A percentile compares a stretch with the other conserved stretches of the same genome.
Conservation (phyloP, 2,329 filamentous ascomycete genomes). For the Aspergillus brasiliensis region DNA sequence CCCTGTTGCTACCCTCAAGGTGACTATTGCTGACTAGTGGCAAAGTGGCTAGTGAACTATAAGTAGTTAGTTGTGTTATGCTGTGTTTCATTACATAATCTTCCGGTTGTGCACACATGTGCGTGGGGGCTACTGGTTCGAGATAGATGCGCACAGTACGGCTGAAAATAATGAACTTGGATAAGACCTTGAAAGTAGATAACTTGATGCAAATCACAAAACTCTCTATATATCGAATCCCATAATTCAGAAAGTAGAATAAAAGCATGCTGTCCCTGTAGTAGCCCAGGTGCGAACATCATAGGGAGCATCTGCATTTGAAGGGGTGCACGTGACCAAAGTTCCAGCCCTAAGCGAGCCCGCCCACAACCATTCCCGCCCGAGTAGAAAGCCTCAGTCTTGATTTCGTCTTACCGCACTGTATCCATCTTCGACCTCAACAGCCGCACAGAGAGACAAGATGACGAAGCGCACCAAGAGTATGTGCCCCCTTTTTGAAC, state of each 20-base stretch:
- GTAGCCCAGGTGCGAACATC: background rate
- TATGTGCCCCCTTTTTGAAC: conserved; percentile 33
- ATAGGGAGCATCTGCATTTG: background rate
- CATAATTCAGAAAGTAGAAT: too few relatives aligned
- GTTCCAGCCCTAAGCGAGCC: conserved; percentile 43
- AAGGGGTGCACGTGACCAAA: conserved; percentile 33
- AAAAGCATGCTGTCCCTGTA: background rate
- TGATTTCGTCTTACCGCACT: conserved; percentile 36
- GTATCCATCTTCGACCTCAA: conserved; percentile 41
- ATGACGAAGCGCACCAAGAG: conserved; percentile 96
- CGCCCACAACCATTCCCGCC: conserved; percentile 39
- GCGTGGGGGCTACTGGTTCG: background rate
- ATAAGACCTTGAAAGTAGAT: too few relatives aligned
- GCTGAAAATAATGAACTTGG: background rate
- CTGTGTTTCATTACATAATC: conserved; percentile 3
- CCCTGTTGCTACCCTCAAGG: too few relatives aligned
- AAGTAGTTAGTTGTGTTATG: background rate
- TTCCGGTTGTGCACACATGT: background rate
- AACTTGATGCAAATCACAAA: too few relatives aligned
- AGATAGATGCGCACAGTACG: conserved; percentile 2
- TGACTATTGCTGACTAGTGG: too few relatives aligned
- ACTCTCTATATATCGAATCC: too few relatives aligned
- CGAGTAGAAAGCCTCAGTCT: conserved; percentile 37
- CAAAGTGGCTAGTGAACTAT: too few relatives aligned
- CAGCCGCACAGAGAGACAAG: conserved; percentile 56